A percentile compares a stretch with the other conserved stretches of the same genome.
phyloP scores from a whole-genome alignment of 208 protist genomes.

The Polymyxa betae region DNA sequence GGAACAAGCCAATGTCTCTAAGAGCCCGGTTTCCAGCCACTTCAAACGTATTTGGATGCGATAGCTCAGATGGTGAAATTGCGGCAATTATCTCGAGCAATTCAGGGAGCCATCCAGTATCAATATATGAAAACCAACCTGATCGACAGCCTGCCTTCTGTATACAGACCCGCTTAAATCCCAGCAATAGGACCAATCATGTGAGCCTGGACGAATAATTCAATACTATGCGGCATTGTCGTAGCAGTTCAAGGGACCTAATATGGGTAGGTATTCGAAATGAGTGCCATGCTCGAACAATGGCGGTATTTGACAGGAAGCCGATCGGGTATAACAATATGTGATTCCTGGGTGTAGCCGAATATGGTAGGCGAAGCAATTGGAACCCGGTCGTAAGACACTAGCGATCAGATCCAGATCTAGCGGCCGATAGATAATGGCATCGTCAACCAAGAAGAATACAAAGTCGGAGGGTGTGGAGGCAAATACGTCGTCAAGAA shows the following conservation, averaged over 20 bases:
- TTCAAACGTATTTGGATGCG: constrained; percentile 19
- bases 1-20: background rate
- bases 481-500: too few species aligned
- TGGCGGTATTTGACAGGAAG: background rate
- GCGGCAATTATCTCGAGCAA: background rate
- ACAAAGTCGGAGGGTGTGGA: background rate
- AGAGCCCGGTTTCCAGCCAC: constrained; percentile 18
- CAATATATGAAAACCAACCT: background rate
- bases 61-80: background rate
- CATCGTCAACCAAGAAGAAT: constrained; percentile 21
- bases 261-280: constrained; percentile 35
- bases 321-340: background rate
- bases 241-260: background rate
- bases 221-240: background rate
- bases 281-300: background rate
- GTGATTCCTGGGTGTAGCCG: background rate
- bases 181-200: background rate
- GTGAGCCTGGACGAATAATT: background rate
- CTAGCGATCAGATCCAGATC: background rate
- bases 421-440: background rate
- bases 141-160: background rate
- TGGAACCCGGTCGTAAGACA: background rate
- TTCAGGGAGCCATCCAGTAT: background rate
- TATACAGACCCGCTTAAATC: constrained; percentile 16
- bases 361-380: constrained; percentile 21